Conservation (phyloP, 1,284 basidiomycete species). For the Trichosporon asahii region DNA sequence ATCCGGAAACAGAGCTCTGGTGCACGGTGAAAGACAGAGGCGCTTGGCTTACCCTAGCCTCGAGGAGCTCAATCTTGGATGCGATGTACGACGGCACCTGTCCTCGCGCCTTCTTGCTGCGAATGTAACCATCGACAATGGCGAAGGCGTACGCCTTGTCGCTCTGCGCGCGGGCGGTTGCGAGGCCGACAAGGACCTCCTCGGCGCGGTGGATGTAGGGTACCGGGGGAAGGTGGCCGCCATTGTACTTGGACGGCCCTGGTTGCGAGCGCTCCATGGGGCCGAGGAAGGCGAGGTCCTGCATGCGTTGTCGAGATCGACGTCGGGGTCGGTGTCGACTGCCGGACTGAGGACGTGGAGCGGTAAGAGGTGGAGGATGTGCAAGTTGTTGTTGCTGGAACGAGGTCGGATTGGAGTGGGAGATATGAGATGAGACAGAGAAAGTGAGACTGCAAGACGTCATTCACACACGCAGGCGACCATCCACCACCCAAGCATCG, state of each 20-base stretch:
- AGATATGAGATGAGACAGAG: not conserved
- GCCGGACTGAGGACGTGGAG: too few relatives aligned
- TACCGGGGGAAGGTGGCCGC: not conserved
- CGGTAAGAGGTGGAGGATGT: too few relatives aligned
- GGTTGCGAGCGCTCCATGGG: not conserved
- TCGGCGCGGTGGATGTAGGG: slow-evolving; percentile 1
- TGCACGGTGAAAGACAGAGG: not conserved
- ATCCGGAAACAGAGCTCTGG: not conserved
- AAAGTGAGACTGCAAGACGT: not conserved
- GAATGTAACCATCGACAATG: not conserved
- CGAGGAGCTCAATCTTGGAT: not conserved
- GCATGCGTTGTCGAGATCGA: not conserved
- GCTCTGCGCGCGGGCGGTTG: not conserved
- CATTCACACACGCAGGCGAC: not conserved
- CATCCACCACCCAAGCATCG: not conserved
- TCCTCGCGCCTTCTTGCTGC: slow-evolving; percentile 1
- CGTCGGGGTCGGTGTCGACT: too few relatives aligned
- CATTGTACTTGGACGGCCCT: not conserved
- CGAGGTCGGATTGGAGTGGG: not conserved
- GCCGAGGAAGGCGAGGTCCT: not conserved
- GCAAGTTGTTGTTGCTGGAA: not conserved
- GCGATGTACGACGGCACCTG: not conserved
- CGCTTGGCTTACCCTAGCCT: not conserved
- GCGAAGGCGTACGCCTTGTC: not conserved
- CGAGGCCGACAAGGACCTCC: slow-evolving; percentile 1